Conservation (phyloP, 768 basidiomycete species). For the Leccinum aurantiacum region DNA sequence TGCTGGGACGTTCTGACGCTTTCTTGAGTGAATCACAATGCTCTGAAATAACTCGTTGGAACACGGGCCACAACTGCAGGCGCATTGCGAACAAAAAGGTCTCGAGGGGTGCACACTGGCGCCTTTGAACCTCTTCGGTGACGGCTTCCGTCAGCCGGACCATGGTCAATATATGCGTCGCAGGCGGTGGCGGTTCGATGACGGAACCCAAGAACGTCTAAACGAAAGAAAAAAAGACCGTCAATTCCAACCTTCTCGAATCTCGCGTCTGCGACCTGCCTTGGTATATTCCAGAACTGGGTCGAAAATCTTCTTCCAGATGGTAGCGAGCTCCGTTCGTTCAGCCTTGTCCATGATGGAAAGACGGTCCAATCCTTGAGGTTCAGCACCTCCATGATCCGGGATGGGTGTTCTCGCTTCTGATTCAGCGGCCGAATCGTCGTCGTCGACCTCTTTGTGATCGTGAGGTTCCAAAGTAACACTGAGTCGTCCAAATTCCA, state of each 20-base stretch:
- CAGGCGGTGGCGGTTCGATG: conserved; percentile 72
- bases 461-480: conserved; percentile 43
- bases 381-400: conserved; percentile 29
- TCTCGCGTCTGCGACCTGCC: conserved; percentile 39
- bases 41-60: conserved; percentile 85
- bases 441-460: conserved; percentile 36
- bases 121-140: conserved; percentile 69
- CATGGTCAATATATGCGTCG: conserved; percentile 82
- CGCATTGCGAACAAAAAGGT: conserved; percentile 78
- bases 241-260: background rate
- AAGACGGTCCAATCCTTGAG: conserved; percentile 27
- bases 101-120: conserved; percentile 78
- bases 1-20: conserved; percentile 67
- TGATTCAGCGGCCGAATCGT: conserved; percentile 46
- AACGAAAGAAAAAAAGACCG: background rate
- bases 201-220: conserved; percentile 69
- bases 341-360: conserved; percentile 54
- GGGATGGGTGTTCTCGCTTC: conserved; percentile 44
- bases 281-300: conserved; percentile 86
- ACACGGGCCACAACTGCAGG: conserved; percentile 90
- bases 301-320: conserved; percentile 94
- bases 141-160: conserved; percentile 87
- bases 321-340: conserved; percentile 53
- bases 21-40: conserved; percentile 82
- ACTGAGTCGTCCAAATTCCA: conserved; percentile 36